Evolutionary conservation across 129 eudicot species (phyloP), one percentile per base, ranked within the genome.

Genomic region (Arctium lappa): DNA sequence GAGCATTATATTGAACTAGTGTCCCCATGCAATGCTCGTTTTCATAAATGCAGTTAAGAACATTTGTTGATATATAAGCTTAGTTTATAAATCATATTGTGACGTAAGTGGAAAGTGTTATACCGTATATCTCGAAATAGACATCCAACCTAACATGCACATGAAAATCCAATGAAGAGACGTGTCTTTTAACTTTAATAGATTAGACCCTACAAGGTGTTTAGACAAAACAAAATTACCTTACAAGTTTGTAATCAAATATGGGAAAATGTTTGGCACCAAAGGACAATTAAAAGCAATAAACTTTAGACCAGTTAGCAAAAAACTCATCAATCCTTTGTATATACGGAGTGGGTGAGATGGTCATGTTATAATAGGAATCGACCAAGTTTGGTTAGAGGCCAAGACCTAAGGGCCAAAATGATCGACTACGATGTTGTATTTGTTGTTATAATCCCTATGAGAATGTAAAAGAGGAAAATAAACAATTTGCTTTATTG

Each of bases 141-240:
- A 50, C 8, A 72, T 48, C 33, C 18, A 8, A 53, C 60, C 78
- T 48, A 50, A 72, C 72, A 72, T 80, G n/a, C 74, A 30, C 44
- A 32, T 79, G 48, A 69, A 79, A 15, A 79, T 79, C 42, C 50
- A 48, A 33, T 10, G 5, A 78, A 65, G 16, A 72, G 39, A 72
- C 9, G 70, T 80, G 83, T 2, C 68, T 72, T 42, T 18, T 27
- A 42, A 18, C 73, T 34, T 40, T 36, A 16, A 12, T 7, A 16
- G 8, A 15, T 78, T 36, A 63, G 27, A 78, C 22, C 42, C 56
- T 22, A 62, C 4, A 56, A n/a, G 38, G 37, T 60, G 68, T 60
- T 2, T n/a, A 16, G 29, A 16, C 68, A 16, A 16, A 60, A 60
- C 29, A 60, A 60, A 15, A 15, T 56, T 56, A 0, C 68, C 22